These are phyloP conservation scores for Corniculantispora saksenae DNA, from an alignment of 2,329 filamentous ascomycete species.

Conservation along the genomic window DNA sequence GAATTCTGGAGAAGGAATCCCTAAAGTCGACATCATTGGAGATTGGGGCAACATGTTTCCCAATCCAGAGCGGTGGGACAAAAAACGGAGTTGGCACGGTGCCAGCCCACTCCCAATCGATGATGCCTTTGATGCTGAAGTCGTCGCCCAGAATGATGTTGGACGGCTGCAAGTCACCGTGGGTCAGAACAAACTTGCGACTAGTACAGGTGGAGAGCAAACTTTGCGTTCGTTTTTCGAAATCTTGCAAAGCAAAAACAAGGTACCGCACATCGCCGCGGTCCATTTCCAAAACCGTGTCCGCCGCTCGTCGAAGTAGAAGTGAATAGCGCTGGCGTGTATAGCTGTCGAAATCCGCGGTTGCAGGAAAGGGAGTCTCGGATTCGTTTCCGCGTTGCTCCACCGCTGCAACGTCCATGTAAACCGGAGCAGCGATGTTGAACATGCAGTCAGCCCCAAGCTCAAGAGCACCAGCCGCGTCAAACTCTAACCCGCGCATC, in stretches of 20 bases:
- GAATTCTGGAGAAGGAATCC: not conserved
- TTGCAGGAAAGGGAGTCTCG: not conserved
- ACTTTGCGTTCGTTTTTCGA: not conserved
- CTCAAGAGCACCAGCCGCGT: not conserved
- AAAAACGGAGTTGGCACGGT: slow-evolving; percentile 8
- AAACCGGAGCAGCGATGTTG: not conserved
- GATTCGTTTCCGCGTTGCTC: not conserved
- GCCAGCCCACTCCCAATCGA: slow-evolving; percentile 19
- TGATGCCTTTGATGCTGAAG: slow-evolving; percentile 15
- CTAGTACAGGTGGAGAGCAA: not conserved
- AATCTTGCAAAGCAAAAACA: slow-evolving; percentile 13
- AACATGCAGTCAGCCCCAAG: not conserved
- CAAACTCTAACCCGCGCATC: slow-evolving; percentile 10
- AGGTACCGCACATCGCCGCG: not conserved
- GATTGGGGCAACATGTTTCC: not conserved
- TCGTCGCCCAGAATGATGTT: slow-evolving; percentile 17
- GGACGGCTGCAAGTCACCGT: slow-evolving; percentile 15
- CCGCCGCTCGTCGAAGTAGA: not conserved
- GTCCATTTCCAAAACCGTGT: not conserved
- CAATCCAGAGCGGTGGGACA: slow-evolving; percentile 13
- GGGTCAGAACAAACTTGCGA: slow-evolving; percentile 10
- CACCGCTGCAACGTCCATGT: not conserved
- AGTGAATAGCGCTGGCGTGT: not conserved
- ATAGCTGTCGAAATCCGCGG: not conserved
- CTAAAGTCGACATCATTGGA: not conserved